phyloP scores from a whole-genome alignment of 2,329 filamentous ascomycete genomes.

The Ilyonectria mors-panacis region DNA sequence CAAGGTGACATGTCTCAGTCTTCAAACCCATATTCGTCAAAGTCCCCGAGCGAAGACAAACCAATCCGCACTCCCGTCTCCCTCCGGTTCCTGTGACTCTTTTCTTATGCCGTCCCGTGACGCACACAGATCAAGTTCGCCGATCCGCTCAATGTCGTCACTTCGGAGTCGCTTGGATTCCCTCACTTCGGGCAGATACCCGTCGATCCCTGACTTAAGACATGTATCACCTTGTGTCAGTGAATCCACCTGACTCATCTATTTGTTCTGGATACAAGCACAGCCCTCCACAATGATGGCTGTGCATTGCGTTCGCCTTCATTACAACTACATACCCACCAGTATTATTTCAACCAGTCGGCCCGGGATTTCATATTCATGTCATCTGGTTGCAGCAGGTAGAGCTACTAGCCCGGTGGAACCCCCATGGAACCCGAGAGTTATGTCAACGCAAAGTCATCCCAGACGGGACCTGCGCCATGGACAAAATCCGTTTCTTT shows the following conservation, averaged over 20 bases:
- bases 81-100: neutral
- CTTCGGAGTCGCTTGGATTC: neutral
- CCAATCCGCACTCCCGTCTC: neutral
- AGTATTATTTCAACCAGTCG: neutral
- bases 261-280: neutral
- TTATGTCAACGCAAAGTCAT: neutral
- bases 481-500: neutral
- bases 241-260: neutral
- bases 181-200: neutral
- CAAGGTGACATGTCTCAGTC: neutral
- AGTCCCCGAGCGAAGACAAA: conserved; percentile 2
- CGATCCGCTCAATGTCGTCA: neutral
- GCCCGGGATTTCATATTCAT: neutral
- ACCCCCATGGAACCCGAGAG: neutral
- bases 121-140: neutral
- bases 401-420: neutral
- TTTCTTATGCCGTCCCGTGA: neutral
- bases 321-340: neutral
- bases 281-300: neutral
- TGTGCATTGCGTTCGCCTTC: neutral
- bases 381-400: neutral
- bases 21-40: neutral
- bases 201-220: neutral
- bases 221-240: neutral
- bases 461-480: neutral